Conservation (phyloP, 345 rosid genomes). For the Iberis pinnata region DNA sequence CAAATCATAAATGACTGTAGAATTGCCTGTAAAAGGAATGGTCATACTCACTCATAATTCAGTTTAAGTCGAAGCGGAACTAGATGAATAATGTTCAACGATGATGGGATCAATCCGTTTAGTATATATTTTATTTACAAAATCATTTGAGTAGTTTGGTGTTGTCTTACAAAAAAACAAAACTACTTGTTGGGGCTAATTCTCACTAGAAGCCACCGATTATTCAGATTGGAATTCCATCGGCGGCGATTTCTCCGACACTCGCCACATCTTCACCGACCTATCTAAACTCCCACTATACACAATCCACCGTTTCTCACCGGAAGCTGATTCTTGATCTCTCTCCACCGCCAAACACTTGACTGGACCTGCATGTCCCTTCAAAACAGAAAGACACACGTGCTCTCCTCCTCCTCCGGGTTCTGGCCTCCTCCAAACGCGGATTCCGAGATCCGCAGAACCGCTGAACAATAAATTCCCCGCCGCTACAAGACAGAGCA, state of each 20-base stretch:
- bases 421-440: conserved; percentile 65
- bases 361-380: too few species aligned
- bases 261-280: conserved; percentile 84
- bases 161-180: too few species aligned
- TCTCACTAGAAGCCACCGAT: conserved; percentile 35
- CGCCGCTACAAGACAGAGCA: conserved; percentile 59
- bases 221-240: conserved; percentile 3
- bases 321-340: conserved; percentile 35
- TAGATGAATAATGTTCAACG: too few species aligned
- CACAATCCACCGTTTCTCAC: conserved; percentile 58
- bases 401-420: conserved; percentile 31
- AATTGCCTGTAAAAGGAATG: too few species aligned
- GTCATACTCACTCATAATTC: too few species aligned
- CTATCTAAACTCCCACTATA: conserved; percentile 93
- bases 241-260: conserved; percentile 53
- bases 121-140: too few species aligned
- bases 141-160: too few species aligned
- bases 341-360: too few species aligned
- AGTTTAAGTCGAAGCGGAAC: too few species aligned
- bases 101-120: too few species aligned
- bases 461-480: conserved; percentile 74
- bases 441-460: conserved; percentile 72
- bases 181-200: conserved; percentile 27
- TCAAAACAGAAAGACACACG: too few species aligned
- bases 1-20: too few species aligned